Evolutionary conservation across 2,329 filamentous ascomycete genomes (phyloP).

Genomic region (Nakataea oryzae): DNA sequence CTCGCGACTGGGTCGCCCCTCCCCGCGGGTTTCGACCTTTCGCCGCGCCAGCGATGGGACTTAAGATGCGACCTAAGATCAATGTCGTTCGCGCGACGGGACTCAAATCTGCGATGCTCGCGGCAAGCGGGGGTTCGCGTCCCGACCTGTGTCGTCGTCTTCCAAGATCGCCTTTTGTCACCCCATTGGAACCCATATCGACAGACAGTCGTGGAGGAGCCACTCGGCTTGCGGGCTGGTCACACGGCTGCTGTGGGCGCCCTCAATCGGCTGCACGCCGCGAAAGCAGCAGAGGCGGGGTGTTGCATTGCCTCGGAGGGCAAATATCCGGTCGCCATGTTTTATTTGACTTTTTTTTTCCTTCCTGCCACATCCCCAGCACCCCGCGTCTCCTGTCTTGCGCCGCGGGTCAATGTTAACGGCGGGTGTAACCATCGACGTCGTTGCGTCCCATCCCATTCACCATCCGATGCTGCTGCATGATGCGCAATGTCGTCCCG

Average conservation of each 20-base stretch:
- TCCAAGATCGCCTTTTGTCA: too few relatives aligned
- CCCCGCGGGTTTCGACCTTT: neutral
- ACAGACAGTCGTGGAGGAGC: too few relatives aligned
- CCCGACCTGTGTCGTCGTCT: too few relatives aligned
- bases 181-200: too few relatives aligned
- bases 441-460: too few relatives aligned
- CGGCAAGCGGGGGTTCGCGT: neutral
- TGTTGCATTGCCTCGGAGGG: neutral
- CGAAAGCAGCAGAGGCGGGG: neutral
- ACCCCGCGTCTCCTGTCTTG: neutral
- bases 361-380: neutral
- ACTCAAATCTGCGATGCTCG: neutral
- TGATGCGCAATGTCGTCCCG: neutral
- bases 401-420: neutral
- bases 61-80: too few relatives aligned
- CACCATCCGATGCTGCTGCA: neutral
- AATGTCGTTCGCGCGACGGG: too few relatives aligned
- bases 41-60: neutral
- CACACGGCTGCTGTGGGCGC: too few relatives aligned
- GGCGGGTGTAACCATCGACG: neutral
- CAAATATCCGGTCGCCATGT: neutral
- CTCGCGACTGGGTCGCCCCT: neutral
- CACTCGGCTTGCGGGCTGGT: too few relatives aligned
- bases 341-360: too few relatives aligned
- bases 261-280: too few relatives aligned